These are phyloP conservation scores for Puccinia horiana DNA, from an alignment of 1,284 basidiomycete species.

Conservation along the genomic window DNA sequence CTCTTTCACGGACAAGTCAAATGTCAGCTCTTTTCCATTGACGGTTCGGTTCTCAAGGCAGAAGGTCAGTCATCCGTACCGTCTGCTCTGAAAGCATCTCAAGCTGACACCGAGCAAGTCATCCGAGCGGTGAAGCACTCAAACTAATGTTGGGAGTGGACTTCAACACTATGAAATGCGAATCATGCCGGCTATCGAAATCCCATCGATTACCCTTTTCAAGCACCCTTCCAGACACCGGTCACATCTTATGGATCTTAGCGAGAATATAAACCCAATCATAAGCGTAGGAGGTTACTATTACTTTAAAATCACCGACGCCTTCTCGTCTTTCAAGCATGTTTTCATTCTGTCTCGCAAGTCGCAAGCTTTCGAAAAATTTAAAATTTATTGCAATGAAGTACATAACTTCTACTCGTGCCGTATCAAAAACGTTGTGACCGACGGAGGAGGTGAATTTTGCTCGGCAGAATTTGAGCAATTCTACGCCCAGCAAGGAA, in stretches of 20 bases:
- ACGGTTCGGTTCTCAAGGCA: background rate
- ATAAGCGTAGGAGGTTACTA: background rate
- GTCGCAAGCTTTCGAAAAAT: background rate
- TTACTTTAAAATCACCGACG: background rate
- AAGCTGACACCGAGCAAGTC: background rate
- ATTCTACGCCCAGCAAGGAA: background rate
- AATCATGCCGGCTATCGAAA: constrained; percentile 8
- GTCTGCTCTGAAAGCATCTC: background rate
- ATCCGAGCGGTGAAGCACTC: background rate
- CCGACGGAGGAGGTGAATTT: background rate
- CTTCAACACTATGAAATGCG: background rate
- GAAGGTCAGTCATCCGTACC: background rate
- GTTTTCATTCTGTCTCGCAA: background rate
- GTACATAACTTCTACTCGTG: background rate
- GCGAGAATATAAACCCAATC: background rate
- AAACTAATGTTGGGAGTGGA: background rate
- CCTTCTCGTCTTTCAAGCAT: background rate
- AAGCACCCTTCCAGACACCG: background rate
- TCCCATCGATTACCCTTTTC: constrained; percentile 10
- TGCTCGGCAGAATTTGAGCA: background rate
- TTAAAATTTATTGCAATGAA: background rate
- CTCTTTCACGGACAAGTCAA: background rate
- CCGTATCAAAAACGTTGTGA: background rate
- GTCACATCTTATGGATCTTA: background rate
- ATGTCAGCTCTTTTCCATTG: background rate